Evolutionary conservation across 345 rosid species (phyloP).

Genomic region (Salix suchowensis): DNA sequence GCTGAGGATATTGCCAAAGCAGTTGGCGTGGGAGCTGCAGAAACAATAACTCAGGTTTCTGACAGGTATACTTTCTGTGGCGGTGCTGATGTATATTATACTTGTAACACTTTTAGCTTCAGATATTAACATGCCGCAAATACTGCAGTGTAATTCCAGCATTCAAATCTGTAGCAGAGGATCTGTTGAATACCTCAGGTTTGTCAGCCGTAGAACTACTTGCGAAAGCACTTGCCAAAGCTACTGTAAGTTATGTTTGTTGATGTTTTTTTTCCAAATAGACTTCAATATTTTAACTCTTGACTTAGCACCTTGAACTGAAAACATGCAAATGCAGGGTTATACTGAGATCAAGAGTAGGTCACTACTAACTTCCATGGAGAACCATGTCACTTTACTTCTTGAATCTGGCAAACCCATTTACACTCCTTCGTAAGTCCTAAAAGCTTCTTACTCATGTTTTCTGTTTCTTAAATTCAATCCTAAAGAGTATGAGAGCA

Average conservation of each 20-base stretch:
- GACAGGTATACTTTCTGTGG: slow-evolving; percentile 54
- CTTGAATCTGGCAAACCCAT: slow-evolving; percentile 74
- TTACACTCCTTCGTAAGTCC: slow-evolving; percentile 66
- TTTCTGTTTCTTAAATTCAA: background rate
- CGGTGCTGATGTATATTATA: background rate
- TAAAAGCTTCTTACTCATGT: background rate
- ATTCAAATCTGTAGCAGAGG: slow-evolving; percentile 73
- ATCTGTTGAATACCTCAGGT: slow-evolving; percentile 62
- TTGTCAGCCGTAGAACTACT: slow-evolving; percentile 77
- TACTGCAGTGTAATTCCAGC: slow-evolving; percentile 83
- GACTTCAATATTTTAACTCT: background rate
- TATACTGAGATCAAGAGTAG: slow-evolving; percentile 84
- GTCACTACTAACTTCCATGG: slow-evolving; percentile 83
- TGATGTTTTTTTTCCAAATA: background rate
- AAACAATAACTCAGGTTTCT: slow-evolving; percentile 63
- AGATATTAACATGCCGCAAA: background rate
- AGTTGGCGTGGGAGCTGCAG: slow-evolving; percentile 74
- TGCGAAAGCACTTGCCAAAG: slow-evolving; percentile 90
- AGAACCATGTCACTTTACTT: slow-evolving; percentile 71
- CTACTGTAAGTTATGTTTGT: slow-evolving; percentile 51
- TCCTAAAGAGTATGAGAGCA: background rate
- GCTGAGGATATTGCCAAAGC: slow-evolving; percentile 79
- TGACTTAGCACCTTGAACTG: background rate
- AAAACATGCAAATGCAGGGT: slow-evolving; percentile 49
- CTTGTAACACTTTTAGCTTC: background rate